Evolutionary conservation across 495 filamentous ascomycete genomes (phyloP), one percentile per base, ranked within the genome.

Genomic region (Penicillium crystallinum): DNA sequence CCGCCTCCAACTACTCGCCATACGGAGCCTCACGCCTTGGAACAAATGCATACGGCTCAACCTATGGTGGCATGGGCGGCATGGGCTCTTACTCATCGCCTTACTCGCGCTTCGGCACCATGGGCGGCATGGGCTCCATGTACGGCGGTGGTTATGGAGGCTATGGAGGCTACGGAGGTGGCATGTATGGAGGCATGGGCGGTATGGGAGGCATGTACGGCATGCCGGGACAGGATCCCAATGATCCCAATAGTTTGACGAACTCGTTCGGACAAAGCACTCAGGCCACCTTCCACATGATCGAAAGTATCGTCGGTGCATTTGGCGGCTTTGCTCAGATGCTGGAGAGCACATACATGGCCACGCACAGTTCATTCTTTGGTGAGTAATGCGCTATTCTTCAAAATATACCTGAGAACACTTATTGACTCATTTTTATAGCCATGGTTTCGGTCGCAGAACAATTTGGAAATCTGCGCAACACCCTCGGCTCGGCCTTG

Each of bases 311-410:
- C 37, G 93, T 97, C n/a, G 87, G 89, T n/a, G 91, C 95, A 14
- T 97, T 77, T 56, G 89, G 92, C 25, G 95, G 95, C 2, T 96
- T 99, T 65, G 91, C 95, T 15, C 95, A 99, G 77, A 97, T 99
- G 95, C 79, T 99, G 10, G 93, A 99, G 72, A 97, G 92, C 69
- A 97, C 95, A 10, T 99, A 96, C 61, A 97, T 99, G 95, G 93
- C 95, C n/a, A 99, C 95, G 3, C 95, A 97, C 74, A 95, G 89
- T 43, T 92, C 87, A 44, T 99, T 99, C 72, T 97, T 97, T 66
- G 93, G 92, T 97, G 82, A 66, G 87, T 77, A 23, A 19, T 17
- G 34, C 23, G 50, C 14, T 25, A 30, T 44, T 6, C 49, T 19
- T 40, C 2, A 12, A 15, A 34, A 21, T 10, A 8, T 0, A 37